Evolutionary conservation across 495 filamentous ascomycete species (phyloP), one percentile per base, ranked within the genome.

Genomic region (Terfezia claveryi): DNA sequence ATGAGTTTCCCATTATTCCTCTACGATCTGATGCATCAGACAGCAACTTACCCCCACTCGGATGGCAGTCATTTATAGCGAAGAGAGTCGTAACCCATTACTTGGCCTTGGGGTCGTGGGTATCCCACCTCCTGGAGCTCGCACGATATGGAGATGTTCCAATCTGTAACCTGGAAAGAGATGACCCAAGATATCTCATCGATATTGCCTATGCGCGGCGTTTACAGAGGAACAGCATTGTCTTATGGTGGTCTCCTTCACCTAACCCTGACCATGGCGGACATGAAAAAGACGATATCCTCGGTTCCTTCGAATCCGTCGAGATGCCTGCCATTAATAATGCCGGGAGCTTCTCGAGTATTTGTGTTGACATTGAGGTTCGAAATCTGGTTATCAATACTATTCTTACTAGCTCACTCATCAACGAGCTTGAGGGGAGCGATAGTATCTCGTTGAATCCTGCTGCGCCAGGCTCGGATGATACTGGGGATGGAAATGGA

Each of bases 351-450:
- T 99, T 94, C 67, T 82, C 87, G 0, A 94, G 89, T 0, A 92
- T 99, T 8, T 99, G 91, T 68, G 93, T 99, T 56, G 91, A 99
- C 59, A 69, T 99, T 20, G 85, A 91, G 56, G 77, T 99, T 52
- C 83, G 87, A 4, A 96, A 96, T 62, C 76, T 99, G 5, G 84
- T 87, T 6, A 96, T 99, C 67, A 99, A 99, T 67, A 96, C 92
- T 4, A 89, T 99, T 55, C 74, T 99, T 41, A 94, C 92, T 0
- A 94, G 91, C 0, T 89, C 91, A 0, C 75, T 99, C n/a, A 86
- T 99, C 71, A 96, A 94, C 59, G 91, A 99, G 56, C 80, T 89
- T 12, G 91, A 99, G 64, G 88, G 91, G 2, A 80, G 79, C 49
- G 84, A 91, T 65, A 75, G 83, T 52, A 72, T 87, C 32, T 76